Conservation (phyloP, 2,329 filamentous ascomycete genomes). For the Claviceps sp. region DNA sequence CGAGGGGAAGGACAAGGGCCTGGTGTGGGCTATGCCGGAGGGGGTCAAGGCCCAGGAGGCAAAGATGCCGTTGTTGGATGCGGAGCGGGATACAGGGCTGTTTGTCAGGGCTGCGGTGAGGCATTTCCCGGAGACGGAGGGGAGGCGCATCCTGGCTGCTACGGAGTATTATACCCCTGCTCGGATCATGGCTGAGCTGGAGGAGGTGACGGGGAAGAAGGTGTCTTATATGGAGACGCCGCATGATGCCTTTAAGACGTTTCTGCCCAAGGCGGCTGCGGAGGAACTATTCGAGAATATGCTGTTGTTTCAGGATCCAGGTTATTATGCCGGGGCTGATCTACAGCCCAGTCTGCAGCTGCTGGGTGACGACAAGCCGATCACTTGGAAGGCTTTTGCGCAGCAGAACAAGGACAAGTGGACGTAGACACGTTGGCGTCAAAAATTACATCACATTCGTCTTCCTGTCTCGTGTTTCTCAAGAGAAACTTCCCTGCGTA, state of each 20-base stretch:
- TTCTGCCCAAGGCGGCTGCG: slow-evolving; percentile 14
- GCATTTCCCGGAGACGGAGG: slow-evolving; percentile 18
- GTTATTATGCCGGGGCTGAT: slow-evolving; percentile 25
- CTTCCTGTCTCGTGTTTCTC: background rate
- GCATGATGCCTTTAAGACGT: slow-evolving; percentile 22
- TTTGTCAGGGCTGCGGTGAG: slow-evolving; percentile 23
- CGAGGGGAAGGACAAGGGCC: slow-evolving; percentile 14
- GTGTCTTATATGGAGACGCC: slow-evolving; percentile 18
- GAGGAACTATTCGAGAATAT: slow-evolving; percentile 29
- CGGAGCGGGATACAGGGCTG: slow-evolving; percentile 24
- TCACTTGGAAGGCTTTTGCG: slow-evolving; percentile 25
- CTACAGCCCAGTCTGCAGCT: slow-evolving; percentile 19
- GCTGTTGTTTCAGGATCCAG: slow-evolving; percentile 26
- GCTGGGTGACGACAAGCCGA: slow-evolving; percentile 21
- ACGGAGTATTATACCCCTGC: slow-evolving; percentile 22
- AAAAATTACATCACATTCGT: background rate
- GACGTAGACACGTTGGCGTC: slow-evolving; percentile 3
- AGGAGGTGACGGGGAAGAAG: slow-evolving; percentile 20
- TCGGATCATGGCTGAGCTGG: slow-evolving; percentile 20
- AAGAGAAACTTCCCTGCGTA: too few relatives aligned
- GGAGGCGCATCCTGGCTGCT: slow-evolving; percentile 23
- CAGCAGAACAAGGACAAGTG: slow-evolving; percentile 18
- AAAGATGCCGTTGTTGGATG: slow-evolving; percentile 25
- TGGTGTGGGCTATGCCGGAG: slow-evolving; percentile 14
- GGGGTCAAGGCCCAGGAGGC: slow-evolving; percentile 16